Conservation (phyloP, 2,329 filamentous ascomycete genomes). For the Alternaria arbusti region DNA sequence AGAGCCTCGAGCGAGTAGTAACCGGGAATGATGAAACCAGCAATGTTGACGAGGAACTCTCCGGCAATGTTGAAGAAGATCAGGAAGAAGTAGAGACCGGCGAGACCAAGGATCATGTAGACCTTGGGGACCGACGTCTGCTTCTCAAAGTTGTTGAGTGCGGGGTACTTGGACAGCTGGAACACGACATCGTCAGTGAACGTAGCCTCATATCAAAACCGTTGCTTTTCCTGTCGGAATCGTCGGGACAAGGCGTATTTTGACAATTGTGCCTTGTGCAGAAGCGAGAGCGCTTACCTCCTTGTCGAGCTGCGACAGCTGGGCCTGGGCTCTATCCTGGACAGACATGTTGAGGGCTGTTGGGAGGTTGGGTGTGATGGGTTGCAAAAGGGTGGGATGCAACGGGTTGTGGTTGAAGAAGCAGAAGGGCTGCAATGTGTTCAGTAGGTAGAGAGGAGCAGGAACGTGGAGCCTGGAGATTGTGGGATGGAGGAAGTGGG, state of each 20-base stretch:
- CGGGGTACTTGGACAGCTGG: conserved; percentile 84
- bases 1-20: conserved; percentile 85
- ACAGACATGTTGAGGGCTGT: conserved; percentile 66
- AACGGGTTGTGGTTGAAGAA: conserved; percentile 9
- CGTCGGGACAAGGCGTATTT: conserved; percentile 4
- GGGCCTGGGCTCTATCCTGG: conserved; percentile 78
- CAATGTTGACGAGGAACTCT: conserved; percentile 85
- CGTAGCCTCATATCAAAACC: neutral
- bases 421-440: conserved; percentile 18
- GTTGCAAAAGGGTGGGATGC: conserved; percentile 3
- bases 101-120: conserved; percentile 79
- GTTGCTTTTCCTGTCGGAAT: neutral
- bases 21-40: conserved; percentile 80
- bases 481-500: conserved; percentile 37
- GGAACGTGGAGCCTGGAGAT: conserved; percentile 27
- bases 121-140: conserved; percentile 83
- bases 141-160: conserved; percentile 85
- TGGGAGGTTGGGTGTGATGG: conserved; percentile 7
- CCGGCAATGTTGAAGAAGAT: conserved; percentile 92
- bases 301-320: conserved; percentile 80
- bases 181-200: conserved; percentile 32
- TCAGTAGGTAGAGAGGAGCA: conserved; percentile 19
- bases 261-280: conserved; percentile 9
- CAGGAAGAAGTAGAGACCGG: conserved; percentile 84
- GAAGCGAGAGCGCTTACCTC: conserved; percentile 65